phyloP scores from a whole-genome alignment of 192 early-diverging fungal genomes.

The Coemansia sp. region DNA sequence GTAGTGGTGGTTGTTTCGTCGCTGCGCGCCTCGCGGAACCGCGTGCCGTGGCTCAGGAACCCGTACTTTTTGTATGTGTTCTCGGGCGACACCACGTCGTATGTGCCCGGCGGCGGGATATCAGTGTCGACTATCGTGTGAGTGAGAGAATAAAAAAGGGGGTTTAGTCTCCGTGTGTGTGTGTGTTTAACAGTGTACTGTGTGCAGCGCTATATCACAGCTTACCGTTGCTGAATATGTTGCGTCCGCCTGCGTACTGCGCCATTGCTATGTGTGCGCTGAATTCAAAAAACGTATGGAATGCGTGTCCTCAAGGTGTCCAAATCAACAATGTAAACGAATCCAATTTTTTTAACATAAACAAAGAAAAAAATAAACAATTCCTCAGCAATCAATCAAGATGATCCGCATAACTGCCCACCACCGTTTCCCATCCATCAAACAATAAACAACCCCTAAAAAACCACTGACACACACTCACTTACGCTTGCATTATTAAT shows the following conservation, averaged over 20 bases:
- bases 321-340: too few relatives aligned
- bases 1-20: background rate
- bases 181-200: background rate
- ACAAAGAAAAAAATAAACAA: background rate
- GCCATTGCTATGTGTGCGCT: conserved; percentile 16
- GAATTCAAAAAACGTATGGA: too few relatives aligned
- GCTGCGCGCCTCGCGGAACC: conserved; percentile 21
- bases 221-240: conserved; percentile 44
- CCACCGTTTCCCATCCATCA: too few relatives aligned
- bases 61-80: conserved; percentile 43
- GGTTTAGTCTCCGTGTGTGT: background rate
- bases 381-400: too few relatives aligned
- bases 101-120: conserved; percentile 39
- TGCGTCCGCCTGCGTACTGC: conserved; percentile 38
- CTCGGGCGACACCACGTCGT: conserved; percentile 38
- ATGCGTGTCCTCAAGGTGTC: too few relatives aligned
- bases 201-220: too few relatives aligned
- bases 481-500: background rate
- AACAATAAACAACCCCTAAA: too few relatives aligned
- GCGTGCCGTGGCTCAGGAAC: conserved; percentile 26
- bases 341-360: background rate
- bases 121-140: conserved; percentile 34
- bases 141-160: background rate
- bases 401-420: too few relatives aligned
- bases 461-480: background rate